Base-by-base conservation (phyloP, 345 rosid genomes). In the Boechera retrofracta region DNA sequence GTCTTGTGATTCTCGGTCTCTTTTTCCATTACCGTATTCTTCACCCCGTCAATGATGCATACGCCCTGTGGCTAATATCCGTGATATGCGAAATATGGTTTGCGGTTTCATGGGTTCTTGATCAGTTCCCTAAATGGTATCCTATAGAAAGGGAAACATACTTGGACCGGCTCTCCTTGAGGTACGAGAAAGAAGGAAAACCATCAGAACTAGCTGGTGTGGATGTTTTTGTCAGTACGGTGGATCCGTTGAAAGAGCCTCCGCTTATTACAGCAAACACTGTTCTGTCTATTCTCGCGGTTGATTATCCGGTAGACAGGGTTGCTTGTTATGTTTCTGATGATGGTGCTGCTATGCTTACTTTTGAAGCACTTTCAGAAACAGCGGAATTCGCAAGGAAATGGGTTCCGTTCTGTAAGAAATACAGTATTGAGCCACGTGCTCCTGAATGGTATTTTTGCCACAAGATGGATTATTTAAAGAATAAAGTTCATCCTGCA, bases 261-360 rank as follows among this genome's bases (percentile, higher is more conserved):
- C 98, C 94, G 4, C 92, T 93, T 45, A 88, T 91, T 64, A 93
- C 96, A 62, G 97, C 98, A 78, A 93, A 93, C 89, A 93, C 97
- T 3, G 94, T 93, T 77, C 86, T 93, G 45, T 93, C 98, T 39
- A 93, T 93, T 59, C 94, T 93, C 41, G 87, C 98, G 26, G 98
- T 91, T 5, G 97, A 91, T 74, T 93, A 89, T 86, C 96, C 97
- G 1, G 91, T 89, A 7, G 87, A 91, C 52, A 91, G 86, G 76
- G 96, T 91, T 57, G 93, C 97, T 29, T 93, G 98, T 82, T 93
- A 93, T 76, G 97, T 93, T 5, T 90, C 98, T 69, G 98, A 92
- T 76, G 98, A 93, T 61, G 98, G 98, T 72, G 98, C 98, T 53
- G 98, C 98, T 16, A 93, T 93, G 98, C 97, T 91, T 8, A 91